phyloP scores from a whole-genome alignment of 148 eudicot genomes.

The Spergularia marina region DNA sequence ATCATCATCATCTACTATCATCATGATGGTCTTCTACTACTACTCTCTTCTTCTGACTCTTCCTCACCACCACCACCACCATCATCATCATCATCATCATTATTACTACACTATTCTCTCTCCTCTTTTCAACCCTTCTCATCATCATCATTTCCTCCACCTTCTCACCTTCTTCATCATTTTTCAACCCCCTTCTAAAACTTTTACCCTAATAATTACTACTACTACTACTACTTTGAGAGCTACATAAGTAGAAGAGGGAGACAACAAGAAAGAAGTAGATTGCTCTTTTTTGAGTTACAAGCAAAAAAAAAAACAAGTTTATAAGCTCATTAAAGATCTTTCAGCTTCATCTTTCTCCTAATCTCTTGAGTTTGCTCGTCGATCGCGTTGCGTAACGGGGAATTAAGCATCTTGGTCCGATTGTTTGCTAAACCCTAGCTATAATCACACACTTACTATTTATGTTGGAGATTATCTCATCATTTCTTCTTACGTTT shows the following conservation, averaged over 20 bases:
- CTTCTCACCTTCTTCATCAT: not conserved
- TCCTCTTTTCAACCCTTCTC: not conserved
- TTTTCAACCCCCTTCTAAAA: conserved; percentile 18
- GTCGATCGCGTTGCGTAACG: not conserved
- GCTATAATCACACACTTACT: not conserved
- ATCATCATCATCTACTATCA: not conserved
- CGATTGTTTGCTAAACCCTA: conserved; percentile 30
- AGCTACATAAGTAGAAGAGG: not conserved
- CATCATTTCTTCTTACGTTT: conserved; percentile 1
- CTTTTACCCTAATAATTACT: not conserved
- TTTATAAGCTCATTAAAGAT: not conserved
- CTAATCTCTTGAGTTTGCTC: conserved; percentile 18
- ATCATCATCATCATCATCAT: not conserved
- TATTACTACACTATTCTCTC: conserved; percentile 1
- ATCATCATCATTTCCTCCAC: conserved; percentile 18
- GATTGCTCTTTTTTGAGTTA: not conserved
- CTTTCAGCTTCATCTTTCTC: not conserved
- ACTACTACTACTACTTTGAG: not conserved
- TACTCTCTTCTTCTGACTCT: not conserved
- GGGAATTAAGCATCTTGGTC: conserved; percentile 45
- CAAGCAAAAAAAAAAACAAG: not conserved
- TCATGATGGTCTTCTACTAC: conserved; percentile 14
- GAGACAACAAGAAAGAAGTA: not conserved
- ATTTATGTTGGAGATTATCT: conserved; percentile 14
- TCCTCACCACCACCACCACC: not conserved